Evolutionary conservation across 2,329 filamentous ascomycete species (phyloP).

Genomic region (Didymosphaeria variabile): DNA sequence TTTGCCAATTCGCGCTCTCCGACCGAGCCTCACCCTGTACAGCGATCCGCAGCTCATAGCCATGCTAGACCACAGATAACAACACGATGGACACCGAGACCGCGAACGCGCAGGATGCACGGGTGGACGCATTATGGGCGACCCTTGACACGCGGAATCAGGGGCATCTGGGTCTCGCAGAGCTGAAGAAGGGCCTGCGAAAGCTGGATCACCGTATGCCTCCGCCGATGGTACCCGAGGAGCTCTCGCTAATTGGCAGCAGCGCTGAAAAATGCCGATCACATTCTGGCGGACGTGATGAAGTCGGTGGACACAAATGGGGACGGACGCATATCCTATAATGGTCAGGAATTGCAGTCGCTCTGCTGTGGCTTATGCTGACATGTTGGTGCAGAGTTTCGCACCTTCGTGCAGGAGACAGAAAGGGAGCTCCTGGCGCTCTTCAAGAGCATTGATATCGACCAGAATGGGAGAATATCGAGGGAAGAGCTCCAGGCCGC

Average conservation of each 20-base stretch:
- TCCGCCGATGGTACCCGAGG: constrained; percentile 15
- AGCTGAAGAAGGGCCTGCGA: constrained; percentile 82
- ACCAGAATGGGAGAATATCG: constrained; percentile 86
- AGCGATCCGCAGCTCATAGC: constrained; percentile 40
- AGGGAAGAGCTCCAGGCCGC: constrained; percentile 83
- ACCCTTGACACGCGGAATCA: constrained; percentile 79
- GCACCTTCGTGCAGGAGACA: constrained; percentile 83
- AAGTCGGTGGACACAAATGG: constrained; percentile 83
- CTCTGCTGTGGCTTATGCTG: constrained; percentile 19
- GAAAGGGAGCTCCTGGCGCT: constrained; percentile 83
- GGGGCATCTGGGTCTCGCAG: constrained; percentile 84
- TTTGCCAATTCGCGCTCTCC: constrained; percentile 31
- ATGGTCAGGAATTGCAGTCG: constrained; percentile 64
- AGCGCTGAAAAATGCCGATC: constrained; percentile 91
- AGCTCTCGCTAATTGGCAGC: constrained; percentile 34
- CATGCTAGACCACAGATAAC: constrained; percentile 53
- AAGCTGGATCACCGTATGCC: constrained; percentile 90
- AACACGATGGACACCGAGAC: constrained; percentile 76
- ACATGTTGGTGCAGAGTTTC: constrained; percentile 73
- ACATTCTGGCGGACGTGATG: constrained; percentile 82
- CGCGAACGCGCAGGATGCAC: constrained; percentile 79
- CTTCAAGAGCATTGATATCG: constrained; percentile 86
- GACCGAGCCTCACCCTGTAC: constrained; percentile 28
- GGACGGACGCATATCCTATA: constrained; percentile 90
- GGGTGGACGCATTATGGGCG: constrained; percentile 85